phyloP scores from a whole-genome alignment of 306 rosid species.

The Medicago ruthenica region DNA sequence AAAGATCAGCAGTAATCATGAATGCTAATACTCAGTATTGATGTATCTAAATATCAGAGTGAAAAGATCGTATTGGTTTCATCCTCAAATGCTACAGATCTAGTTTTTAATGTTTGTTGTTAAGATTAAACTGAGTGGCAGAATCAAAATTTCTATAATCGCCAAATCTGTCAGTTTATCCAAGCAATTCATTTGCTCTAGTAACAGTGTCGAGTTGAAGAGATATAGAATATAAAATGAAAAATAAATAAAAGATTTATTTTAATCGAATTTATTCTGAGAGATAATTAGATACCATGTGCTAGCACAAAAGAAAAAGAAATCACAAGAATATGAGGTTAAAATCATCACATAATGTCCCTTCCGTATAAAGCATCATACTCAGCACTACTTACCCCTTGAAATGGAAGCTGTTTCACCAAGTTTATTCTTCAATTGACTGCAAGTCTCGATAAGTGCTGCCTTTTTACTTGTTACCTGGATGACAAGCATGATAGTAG shows the following conservation, averaged over 20 bases:
- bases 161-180: not conserved
- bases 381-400: constrained; percentile 55
- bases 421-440: constrained; percentile 73
- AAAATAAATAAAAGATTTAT: not conserved
- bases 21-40: constrained; percentile 23
- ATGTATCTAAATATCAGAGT: constrained; percentile 13
- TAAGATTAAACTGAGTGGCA: constrained; percentile 25
- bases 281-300: constrained; percentile 1
- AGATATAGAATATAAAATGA: not conserved
- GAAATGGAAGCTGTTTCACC: constrained; percentile 72
- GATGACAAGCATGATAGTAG: constrained; percentile 28
- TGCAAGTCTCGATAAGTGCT: constrained; percentile 69
- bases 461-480: constrained; percentile 94
- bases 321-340: constrained; percentile 17
- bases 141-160: constrained; percentile 6
- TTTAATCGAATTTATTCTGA: constrained; percentile 4
- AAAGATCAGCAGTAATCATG: constrained; percentile 15
- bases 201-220: constrained; percentile 7
- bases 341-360: constrained; percentile 21
- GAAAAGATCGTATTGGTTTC: constrained; percentile 23
- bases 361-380: constrained; percentile 24
- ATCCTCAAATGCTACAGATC: constrained; percentile 20
- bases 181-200: not conserved
- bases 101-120: constrained; percentile 18
- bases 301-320: constrained; percentile 8